Conservation (phyloP, 148 eudicot species). For the Rheum nobile region DNA sequence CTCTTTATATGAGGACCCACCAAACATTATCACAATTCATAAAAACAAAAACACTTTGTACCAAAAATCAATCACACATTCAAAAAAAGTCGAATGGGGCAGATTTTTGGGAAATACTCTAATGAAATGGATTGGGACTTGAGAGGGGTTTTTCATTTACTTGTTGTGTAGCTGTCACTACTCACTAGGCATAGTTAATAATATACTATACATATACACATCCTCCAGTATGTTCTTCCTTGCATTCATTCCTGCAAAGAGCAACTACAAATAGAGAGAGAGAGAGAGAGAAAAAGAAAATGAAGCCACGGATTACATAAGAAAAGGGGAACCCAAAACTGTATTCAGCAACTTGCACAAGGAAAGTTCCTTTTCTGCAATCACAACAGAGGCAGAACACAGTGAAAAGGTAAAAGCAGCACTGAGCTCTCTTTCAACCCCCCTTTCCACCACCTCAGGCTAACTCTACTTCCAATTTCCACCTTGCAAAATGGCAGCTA, state of each 20-base stretch:
- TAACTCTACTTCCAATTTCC: not conserved
- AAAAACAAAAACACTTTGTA: not conserved
- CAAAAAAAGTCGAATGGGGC: not conserved
- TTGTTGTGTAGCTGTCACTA: not conserved
- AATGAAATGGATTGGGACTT: not conserved
- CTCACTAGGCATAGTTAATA: not conserved
- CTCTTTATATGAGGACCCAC: not conserved
- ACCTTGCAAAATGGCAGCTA: not conserved
- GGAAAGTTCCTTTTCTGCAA: not conserved
- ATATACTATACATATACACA: not conserved
- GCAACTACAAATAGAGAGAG: not conserved
- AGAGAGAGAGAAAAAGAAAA: not conserved
- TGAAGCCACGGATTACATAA: not conserved
- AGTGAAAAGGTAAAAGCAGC: not conserved
- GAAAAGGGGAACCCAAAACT: not conserved
- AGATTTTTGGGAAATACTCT: not conserved
- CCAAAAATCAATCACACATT: not conserved
- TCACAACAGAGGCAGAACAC: not conserved
- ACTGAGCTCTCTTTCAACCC: not conserved
- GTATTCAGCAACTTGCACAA: slow-evolving; percentile 5
- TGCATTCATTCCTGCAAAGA: slow-evolving; percentile 1
- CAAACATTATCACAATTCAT: not conserved
- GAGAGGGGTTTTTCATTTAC: slow-evolving; percentile 1
- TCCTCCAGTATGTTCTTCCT: not conserved
- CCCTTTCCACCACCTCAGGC: no score